Base-by-base conservation (phyloP, 139 green algal genomes). In the Haematococcus sp. region DNA sequence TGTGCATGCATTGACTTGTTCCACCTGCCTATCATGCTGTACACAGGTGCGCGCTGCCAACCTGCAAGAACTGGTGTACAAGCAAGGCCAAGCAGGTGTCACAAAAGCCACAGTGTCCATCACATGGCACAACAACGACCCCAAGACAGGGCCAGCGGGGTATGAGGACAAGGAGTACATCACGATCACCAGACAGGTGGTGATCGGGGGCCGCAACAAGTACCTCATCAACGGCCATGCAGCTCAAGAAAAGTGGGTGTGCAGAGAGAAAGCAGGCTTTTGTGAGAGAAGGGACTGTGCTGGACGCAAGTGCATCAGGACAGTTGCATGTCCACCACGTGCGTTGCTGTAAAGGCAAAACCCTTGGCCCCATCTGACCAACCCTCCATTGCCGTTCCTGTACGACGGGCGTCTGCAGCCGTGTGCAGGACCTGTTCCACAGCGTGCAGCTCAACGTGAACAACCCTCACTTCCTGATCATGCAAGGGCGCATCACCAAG, bases 391-490 rank as follows among this genome's bases (percentile, higher is more conserved):
- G 40, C 40, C 40, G 7, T 49, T 7, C 40, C 7, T 49, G 40
- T 49, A 7, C 11, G 11, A 19, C 11, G 40, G 40, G 7, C 7
- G 7, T 40, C 4, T 88, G 84, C 87, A 96, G 89, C 30, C 89
- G 93, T 1, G 94, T 99, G 25, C 90, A 96, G 63, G 96, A 98
- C 77, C 82, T 99, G 46, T 99, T 99, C 82, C 96, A 98, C 79
- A 97, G 90, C 5, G 94, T 99, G 83, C 91, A 98, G 89, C 87
- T 99, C 25, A 99, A 99, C 74, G 93, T 99, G 49, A 99, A 99
- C 93, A 99, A 99, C 81, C 96, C 96, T 20, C 96, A 99, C 84
- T 99, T 99, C 84, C 88, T 99, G 70, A 99, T 99, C 87, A 99
- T 99, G 96, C 96, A 99, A 89, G 95, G 95, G 35, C 87, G 95